These are phyloP conservation scores for Candida ovalis DNA, from an alignment of 805 yeast genomes.

Conservation along the genomic window DNA sequence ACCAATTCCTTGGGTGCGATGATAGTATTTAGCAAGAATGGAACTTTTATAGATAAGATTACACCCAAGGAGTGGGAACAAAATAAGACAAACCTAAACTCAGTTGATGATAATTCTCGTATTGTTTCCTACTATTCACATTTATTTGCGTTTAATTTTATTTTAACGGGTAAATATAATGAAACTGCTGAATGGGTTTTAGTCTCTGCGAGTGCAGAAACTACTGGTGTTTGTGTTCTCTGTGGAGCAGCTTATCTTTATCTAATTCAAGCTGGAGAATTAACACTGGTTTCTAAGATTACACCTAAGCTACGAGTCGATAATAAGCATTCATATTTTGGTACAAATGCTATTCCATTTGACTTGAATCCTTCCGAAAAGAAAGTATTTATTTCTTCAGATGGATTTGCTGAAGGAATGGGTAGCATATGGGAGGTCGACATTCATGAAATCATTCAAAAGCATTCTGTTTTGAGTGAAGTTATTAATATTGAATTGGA, in stretches of 20 bases:
- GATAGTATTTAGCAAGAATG: conserved; percentile 29
- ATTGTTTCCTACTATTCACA: conserved; percentile 20
- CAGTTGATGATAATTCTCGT: conserved; percentile 3
- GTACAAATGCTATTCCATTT: conserved; percentile 11
- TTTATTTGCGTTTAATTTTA: conserved; percentile 27
- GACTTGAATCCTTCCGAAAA: conserved; percentile 2
- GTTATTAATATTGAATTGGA: conserved; percentile 3
- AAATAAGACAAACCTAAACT: neutral
- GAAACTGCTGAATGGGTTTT: conserved; percentile 23
- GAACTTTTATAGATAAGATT: conserved; percentile 1
- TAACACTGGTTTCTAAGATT: conserved; percentile 14
- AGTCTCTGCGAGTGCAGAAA: conserved; percentile 28
- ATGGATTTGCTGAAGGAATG: conserved; percentile 30
- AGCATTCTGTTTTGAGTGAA: neutral
- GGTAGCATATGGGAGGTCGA: conserved; percentile 46
- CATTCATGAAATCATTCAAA: conserved; percentile 14
- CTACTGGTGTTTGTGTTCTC: conserved; percentile 27
- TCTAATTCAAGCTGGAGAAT: neutral
- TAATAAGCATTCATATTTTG: conserved; percentile 18
- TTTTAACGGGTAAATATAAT: conserved; percentile 20
- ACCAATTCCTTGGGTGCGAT: conserved; percentile 37
- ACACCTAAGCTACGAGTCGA: conserved; percentile 5
- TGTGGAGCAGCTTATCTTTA: conserved; percentile 40
- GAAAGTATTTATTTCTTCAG: conserved; percentile 35
- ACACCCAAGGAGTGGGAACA: neutral